Conservation (phyloP, 1,284 basidiomycete genomes). For the Mixia osmundae region DNA sequence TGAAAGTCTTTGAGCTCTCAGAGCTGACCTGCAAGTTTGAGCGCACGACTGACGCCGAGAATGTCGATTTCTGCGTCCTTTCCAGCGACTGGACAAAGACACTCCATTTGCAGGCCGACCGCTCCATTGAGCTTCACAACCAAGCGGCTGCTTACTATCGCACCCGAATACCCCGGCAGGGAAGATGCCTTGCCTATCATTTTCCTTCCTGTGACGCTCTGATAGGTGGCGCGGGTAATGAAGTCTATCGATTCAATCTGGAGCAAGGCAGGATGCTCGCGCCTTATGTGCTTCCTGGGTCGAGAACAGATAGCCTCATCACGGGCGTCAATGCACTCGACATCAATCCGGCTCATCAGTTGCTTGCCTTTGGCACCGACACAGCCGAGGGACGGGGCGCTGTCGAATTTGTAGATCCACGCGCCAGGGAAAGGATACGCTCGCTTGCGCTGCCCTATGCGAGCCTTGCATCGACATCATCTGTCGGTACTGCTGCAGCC, state of each 20-base stretch:
- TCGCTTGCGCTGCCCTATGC: conserved; percentile 47
- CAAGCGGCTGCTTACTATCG: conserved; percentile 82
- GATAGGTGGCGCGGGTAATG: conserved; percentile 49
- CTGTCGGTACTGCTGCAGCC: conserved; percentile 1
- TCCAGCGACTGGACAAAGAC: conserved; percentile 99
- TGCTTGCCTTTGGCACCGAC: conserved; percentile 71
- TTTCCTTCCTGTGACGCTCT: conserved; percentile 59
- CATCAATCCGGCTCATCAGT: conserved; percentile 78
- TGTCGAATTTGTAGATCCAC: conserved; percentile 89
- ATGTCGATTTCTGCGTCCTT: conserved; percentile 88
- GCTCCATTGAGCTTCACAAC: conserved; percentile 82
- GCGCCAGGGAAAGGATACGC: conserved; percentile 54
- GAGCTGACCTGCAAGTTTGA: conserved; percentile 89
- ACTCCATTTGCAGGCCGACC: conserved; percentile 85
- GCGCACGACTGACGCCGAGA: conserved; percentile 85
- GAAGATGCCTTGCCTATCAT: conserved; percentile 73
- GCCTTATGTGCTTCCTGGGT: conserved; percentile 38
- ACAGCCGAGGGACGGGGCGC: conserved; percentile 32
- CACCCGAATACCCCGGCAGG: conserved; percentile 80
- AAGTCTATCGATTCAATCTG: conserved; percentile 82
- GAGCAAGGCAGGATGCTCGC: conserved; percentile 83
- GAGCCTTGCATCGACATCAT: conserved; percentile 23
- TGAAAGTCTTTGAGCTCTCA: conserved; percentile 84
- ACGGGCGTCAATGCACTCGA: conserved; percentile 76
- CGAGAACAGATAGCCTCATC: conserved; percentile 25